These are phyloP conservation scores for Phytopythium montanum DNA, from an alignment of 352 stramenopile genomes.

Conservation along the genomic window DNA sequence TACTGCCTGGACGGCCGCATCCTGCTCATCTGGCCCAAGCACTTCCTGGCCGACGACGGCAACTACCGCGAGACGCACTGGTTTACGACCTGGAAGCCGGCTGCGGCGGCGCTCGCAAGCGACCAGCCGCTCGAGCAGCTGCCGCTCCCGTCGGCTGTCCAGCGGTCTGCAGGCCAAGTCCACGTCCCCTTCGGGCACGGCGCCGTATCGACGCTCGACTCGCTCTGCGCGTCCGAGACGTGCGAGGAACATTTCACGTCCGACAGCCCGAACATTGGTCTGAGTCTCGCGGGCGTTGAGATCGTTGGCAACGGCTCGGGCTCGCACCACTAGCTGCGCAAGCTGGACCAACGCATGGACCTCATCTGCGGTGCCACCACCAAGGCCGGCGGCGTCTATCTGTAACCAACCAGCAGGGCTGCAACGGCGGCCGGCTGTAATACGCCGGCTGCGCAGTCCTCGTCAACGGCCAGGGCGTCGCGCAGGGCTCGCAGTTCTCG, in stretches of 20 bases:
- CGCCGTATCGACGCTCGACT: constrained; percentile 83
- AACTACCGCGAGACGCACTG: constrained; percentile 98
- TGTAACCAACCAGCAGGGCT: constrained; percentile 99
- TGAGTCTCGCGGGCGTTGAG: constrained; percentile 94
- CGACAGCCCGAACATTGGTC: constrained; percentile 93
- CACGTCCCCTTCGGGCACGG: constrained; percentile 84
- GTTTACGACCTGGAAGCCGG: constrained; percentile 85
- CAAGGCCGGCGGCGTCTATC: constrained; percentile 98
- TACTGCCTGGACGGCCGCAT: constrained; percentile 94
- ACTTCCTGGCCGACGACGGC: constrained; percentile 95
- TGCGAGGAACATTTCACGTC: constrained; percentile 99
- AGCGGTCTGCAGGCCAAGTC: constrained; percentile 68
- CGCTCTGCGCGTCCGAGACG: constrained; percentile 90
- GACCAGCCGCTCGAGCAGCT: constrained; percentile 57
- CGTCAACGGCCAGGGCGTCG: constrained; percentile 95
- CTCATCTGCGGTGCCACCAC: constrained; percentile 88
- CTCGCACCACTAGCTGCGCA: constrained; percentile 96
- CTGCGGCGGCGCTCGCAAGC: constrained; percentile 17
- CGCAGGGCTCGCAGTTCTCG: constrained; percentile 96
- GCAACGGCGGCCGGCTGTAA: constrained; percentile 95
- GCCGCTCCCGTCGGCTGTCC: constrained; percentile 80
- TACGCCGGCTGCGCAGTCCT: constrained; percentile 97
- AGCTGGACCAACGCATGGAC: constrained; percentile 90
- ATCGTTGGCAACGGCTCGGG: constrained; percentile 98
- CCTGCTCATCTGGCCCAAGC: constrained; percentile 93